phyloP scores from a whole-genome alignment of 306 rosid genomes.

The Prunus kanzakura region DNA sequence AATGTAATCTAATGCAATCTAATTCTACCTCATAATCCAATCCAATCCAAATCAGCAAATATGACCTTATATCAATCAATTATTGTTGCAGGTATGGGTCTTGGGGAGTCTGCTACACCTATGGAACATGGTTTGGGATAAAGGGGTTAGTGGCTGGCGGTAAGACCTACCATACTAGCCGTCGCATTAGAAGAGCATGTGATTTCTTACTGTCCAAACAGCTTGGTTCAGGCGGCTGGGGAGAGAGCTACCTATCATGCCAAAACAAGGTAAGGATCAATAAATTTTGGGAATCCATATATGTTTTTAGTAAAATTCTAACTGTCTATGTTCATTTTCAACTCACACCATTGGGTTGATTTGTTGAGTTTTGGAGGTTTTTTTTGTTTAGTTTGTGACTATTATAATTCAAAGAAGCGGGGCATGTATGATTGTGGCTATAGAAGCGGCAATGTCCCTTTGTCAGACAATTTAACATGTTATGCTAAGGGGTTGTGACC shows the following conservation, averaged over 20 bases:
- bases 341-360: no score
- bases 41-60: no score
- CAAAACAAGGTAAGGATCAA: conserved; percentile 44
- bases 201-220: conserved; percentile 68
- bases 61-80: not conserved
- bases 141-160: conserved; percentile 50
- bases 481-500: no score
- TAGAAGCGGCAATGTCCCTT: no score
- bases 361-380: no score
- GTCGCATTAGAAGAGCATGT: conserved; percentile 53
- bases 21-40: no score
- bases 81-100: conserved; percentile 50
- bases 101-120: conserved; percentile 81
- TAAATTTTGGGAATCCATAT: no score
- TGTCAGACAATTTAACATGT: not conserved
- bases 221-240: conserved; percentile 61
- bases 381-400: no score
- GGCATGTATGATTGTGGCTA: not conserved
- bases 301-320: no score
- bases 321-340: no score
- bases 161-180: conserved; percentile 41
- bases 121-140: conserved; percentile 81
- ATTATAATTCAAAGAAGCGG: not conserved
- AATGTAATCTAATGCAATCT: no score
- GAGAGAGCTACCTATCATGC: conserved; percentile 71